Conservation (phyloP, 164 flowering plant genomes). For the Taxillus chinensis region DNA sequence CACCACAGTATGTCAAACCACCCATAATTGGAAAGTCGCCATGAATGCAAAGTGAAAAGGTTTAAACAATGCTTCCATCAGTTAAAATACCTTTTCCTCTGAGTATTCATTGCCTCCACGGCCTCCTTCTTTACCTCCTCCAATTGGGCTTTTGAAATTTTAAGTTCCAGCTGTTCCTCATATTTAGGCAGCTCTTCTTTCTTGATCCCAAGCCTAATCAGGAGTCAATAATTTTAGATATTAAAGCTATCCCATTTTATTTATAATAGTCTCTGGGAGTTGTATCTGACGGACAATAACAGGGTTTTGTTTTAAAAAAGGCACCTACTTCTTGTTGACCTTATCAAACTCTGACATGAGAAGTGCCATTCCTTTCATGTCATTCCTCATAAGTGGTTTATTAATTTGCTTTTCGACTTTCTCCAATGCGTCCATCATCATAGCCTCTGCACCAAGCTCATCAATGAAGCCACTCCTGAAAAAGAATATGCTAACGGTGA, state of each 20-base stretch:
- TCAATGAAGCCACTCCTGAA: slow-evolving; percentile 86
- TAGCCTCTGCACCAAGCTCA: slow-evolving; percentile 74
- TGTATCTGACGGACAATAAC: too few relatives aligned
- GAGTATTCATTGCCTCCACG: slow-evolving; percentile 93
- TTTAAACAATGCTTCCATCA: not conserved
- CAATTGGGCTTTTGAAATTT: slow-evolving; percentile 82
- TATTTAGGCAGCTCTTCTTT: slow-evolving; percentile 83
- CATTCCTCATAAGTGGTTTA: slow-evolving; percentile 86
- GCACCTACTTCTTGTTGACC: slow-evolving; percentile 69
- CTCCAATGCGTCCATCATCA: slow-evolving; percentile 95
- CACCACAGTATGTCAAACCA: not conserved
- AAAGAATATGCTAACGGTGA: not conserved
- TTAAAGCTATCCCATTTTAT: too few relatives aligned
- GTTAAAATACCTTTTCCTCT: slow-evolving; percentile 59
- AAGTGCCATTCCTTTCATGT: slow-evolving; percentile 80
- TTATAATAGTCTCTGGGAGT: too few relatives aligned
- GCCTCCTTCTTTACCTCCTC: slow-evolving; percentile 87
- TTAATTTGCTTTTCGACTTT: slow-evolving; percentile 86
- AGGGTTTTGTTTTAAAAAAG: too few relatives aligned
- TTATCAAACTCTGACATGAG: slow-evolving; percentile 80
- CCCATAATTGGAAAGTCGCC: not conserved
- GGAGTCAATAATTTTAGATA: not conserved
- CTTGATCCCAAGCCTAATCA: slow-evolving; percentile 68
- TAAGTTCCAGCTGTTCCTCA: slow-evolving; percentile 70
- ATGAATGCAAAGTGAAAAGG: not conserved